Base-by-base conservation (phyloP, 306 rosid species). In the Cucumis melo region DNA sequence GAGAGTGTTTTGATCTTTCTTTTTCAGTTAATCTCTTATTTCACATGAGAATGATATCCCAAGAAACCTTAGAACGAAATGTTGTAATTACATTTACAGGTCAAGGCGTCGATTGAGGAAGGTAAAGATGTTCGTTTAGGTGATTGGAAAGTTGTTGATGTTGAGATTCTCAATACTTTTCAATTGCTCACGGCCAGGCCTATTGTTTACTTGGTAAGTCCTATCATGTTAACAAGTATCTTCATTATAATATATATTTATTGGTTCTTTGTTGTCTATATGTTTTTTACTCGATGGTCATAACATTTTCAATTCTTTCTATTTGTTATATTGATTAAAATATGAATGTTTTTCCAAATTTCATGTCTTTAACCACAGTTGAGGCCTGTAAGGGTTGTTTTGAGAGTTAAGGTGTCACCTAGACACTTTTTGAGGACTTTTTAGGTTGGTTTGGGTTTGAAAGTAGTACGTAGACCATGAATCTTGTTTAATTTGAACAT, bases 141-240 rank as follows among this genome's bases (percentile, higher is more conserved):
- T 83, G 99, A 94, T 9, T 94, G 99, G 99, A 92, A 94, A 80
- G 86, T 95, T 84, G 96, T 97, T 74, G 99, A 94, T 48, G 78
- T 85, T 24, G 99, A 94, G 85, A 89, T 94, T 81, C 61, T 92
- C 63, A 94, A 94, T 89, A 81, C 97, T 74, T 92, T 92, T 76
- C 99, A 94, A 84, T 86, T 94, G 91, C 96, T 94, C 42, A 89
- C 96, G 48, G 99, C 99, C 78, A 94, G 92, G 74, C 95, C 97
- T 27, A 96, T 94, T 88, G 95, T 94, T 55, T 94, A 92, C 87
- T 83, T 94, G 93, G 99, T 94, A 83, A 80, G 59, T 77, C 76
- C 57, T 53, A 41, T 50, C 57, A 34, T 54, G n/a, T 73, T 51
- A 5, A 15, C 4, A 50, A 50, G 24, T 34, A 16, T 36, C 51